These are phyloP conservation scores for Pleurotus pulmonarius DNA, from an alignment of 768 basidiomycete species.

Conservation along the genomic window DNA sequence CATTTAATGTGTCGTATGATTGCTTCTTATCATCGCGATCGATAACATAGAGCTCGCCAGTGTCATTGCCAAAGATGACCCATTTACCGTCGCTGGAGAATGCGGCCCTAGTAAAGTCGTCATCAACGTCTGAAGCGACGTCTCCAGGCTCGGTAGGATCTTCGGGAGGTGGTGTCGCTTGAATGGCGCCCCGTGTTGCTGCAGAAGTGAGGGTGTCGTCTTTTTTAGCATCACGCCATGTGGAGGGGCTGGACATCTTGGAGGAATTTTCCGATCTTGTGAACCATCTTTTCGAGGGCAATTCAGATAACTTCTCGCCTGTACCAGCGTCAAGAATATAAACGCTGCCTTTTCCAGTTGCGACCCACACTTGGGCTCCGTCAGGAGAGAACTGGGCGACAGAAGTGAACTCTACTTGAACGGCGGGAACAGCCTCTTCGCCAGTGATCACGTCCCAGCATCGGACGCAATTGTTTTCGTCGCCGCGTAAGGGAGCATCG, in stretches of 20 bases:
- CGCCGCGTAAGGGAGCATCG: background rate
- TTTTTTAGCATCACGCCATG: background rate
- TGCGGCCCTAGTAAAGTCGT: background rate
- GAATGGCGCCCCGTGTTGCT: background rate
- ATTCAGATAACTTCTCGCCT: background rate
- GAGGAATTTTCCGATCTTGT: background rate
- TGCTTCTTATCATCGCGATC: background rate
- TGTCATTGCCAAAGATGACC: background rate
- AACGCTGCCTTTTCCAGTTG: background rate
- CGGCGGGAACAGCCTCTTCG: background rate
- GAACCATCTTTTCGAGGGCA: background rate
- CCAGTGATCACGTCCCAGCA: slow-evolving; percentile 5
- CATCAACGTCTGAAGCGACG: background rate
- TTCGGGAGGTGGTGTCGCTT: background rate
- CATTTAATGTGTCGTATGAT: background rate
- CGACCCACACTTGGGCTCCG: background rate
- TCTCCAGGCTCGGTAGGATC: background rate
- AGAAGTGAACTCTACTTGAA: background rate
- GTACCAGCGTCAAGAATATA: background rate
- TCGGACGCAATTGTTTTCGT: background rate
- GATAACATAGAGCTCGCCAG: background rate
- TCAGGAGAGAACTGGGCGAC: background rate
- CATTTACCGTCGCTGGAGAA: background rate
- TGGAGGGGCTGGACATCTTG: background rate
- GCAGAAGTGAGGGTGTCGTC: background rate